Conservation (phyloP, 2,329 filamentous ascomycete species). For the Fusarium xylarioides region DNA sequence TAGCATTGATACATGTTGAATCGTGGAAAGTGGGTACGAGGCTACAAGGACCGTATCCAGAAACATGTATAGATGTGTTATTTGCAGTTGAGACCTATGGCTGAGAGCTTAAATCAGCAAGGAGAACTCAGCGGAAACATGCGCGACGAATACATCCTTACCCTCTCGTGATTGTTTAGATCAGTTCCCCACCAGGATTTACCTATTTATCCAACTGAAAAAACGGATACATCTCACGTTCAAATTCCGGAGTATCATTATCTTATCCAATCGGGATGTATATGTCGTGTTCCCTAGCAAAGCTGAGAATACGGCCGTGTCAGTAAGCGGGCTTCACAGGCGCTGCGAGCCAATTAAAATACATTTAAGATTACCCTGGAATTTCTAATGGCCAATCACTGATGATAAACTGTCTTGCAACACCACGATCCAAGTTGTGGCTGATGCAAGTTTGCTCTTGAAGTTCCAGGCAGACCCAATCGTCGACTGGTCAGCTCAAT, state of each 20-base stretch:
- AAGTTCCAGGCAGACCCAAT: background rate
- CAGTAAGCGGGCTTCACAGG: background rate
- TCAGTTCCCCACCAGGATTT: fast-evolving
- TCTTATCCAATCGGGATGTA: background rate
- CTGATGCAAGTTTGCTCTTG: background rate
- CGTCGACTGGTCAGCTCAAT: background rate
- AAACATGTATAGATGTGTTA: too few relatives aligned
- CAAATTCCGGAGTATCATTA: background rate
- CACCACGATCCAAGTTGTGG: too few relatives aligned
- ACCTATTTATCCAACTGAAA: too few relatives aligned
- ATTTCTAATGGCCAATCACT: background rate
- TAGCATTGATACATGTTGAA: background rate
- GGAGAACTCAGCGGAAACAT: too few relatives aligned
- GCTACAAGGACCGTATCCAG: background rate
- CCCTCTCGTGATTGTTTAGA: background rate
- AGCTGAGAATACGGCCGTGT: background rate
- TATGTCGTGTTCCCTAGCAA: background rate
- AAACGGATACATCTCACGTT: background rate
- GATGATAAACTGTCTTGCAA: background rate
- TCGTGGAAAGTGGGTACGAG: fast-evolving
- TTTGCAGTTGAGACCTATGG: too few relatives aligned
- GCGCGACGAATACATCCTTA: background rate
- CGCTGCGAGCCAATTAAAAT: fast-evolving
- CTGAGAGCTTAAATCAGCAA: too few relatives aligned
- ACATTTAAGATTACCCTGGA: background rate